Evolutionary conservation across 1,284 basidiomycete species (phyloP).

Genomic region (Pholiota adiposa): DNA sequence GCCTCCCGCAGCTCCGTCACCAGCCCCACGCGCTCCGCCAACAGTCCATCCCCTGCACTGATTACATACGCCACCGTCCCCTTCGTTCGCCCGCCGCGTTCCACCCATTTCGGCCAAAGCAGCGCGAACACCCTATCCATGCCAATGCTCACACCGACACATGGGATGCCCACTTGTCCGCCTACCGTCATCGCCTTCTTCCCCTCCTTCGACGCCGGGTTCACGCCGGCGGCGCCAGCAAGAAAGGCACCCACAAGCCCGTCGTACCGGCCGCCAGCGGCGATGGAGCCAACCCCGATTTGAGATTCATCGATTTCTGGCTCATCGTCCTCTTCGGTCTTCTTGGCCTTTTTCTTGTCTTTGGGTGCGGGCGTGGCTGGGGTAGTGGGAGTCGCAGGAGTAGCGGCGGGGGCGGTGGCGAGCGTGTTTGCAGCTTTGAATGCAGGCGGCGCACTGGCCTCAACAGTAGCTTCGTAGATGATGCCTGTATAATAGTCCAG

Average conservation of each 20-base stretch:
- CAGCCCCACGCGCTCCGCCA: constrained; percentile 86
- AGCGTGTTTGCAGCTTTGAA: constrained; percentile 60
- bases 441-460: constrained; percentile 90
- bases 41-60: constrained; percentile 88
- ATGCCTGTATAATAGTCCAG: constrained; percentile 99
- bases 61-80: constrained; percentile 96
- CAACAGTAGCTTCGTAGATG: constrained; percentile 97
- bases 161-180: constrained; percentile 62
- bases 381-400: constrained; percentile 16
- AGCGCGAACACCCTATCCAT: constrained; percentile 97
- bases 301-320: constrained; percentile 88
- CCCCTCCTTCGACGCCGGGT: constrained; percentile 48
- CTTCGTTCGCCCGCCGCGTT: constrained; percentile 81
- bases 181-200: constrained; percentile 57
- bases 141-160: constrained; percentile 93
- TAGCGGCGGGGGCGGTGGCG: constrained; percentile 44
- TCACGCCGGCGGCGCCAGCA: constrained; percentile 65
- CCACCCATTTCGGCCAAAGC: constrained; percentile 85
- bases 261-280: constrained; percentile 97
- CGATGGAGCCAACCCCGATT: constrained; percentile 97
- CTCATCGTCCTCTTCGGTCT: constrained; percentile 68
- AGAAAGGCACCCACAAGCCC: constrained; percentile 96
- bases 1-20: constrained; percentile 85
- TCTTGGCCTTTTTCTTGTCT: constrained; percentile 57
- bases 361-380: constrained; percentile 38